These are phyloP conservation scores for Domatiomyces globalis DNA, from an alignment of 2,329 filamentous ascomycete genomes.

Conservation along the genomic window DNA sequence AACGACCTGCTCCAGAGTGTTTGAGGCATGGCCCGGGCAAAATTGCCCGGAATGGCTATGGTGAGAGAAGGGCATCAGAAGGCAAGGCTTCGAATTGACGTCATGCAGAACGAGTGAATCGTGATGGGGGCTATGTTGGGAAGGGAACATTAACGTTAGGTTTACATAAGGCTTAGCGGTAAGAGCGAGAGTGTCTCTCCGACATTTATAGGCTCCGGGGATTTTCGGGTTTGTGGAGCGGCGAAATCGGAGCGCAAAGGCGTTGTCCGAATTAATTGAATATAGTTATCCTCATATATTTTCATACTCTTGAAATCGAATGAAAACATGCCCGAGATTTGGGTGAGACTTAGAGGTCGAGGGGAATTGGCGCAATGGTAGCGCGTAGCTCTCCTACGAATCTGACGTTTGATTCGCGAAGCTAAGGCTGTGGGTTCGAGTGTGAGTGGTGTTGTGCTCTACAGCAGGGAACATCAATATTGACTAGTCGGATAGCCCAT, in stretches of 20 bases:
- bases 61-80: constrained; percentile 81
- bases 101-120: not conserved
- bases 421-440: constrained; percentile 20
- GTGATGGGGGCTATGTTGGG: too few species aligned
- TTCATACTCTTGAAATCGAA: not conserved
- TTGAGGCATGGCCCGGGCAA: constrained; percentile 75
- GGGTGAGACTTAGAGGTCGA: not conserved
- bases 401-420: constrained; percentile 1
- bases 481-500: not conserved
- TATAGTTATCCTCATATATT: not conserved
- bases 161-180: too few species aligned
- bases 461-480: not conserved
- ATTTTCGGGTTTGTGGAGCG: not conserved
- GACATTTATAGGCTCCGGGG: too few species aligned
- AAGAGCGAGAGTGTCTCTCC: too few species aligned
- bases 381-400: constrained; percentile 20
- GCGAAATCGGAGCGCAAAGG: too few species aligned
- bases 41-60: constrained; percentile 98
- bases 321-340: constrained; percentile 1
- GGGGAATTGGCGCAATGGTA: constrained; percentile 20
- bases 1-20: constrained; percentile 72
- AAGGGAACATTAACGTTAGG: too few species aligned
- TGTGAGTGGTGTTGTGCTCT: not conserved
- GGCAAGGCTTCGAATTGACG: not conserved
- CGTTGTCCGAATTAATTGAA: not conserved